These are phyloP conservation scores for Suillus ampliporus DNA, from an alignment of 768 basidiomycete species.

Conservation along the genomic window DNA sequence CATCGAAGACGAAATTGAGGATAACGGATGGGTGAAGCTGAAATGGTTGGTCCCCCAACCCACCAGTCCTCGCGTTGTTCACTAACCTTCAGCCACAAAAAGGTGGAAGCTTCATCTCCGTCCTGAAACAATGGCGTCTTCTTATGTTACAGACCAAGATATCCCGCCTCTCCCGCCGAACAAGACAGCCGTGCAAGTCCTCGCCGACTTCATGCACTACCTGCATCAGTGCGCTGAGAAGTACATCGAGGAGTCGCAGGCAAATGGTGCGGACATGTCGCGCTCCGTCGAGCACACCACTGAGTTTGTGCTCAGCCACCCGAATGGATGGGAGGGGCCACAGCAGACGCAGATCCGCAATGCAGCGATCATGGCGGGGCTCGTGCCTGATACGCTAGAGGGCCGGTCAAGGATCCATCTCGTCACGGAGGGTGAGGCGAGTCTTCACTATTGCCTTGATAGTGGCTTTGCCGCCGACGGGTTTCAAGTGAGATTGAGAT, in stretches of 20 bases:
- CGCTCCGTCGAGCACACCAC: slow-evolving; percentile 44
- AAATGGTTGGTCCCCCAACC: slow-evolving; percentile 34
- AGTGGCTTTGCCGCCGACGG: slow-evolving; percentile 38
- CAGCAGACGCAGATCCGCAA: slow-evolving; percentile 50
- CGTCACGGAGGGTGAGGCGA: slow-evolving; percentile 60
- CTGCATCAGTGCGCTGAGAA: slow-evolving; percentile 47
- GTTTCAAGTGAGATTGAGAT: slow-evolving; percentile 27
- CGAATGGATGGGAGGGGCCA: slow-evolving; percentile 53
- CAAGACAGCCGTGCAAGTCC: slow-evolving; percentile 48
- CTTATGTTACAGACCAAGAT: slow-evolving; percentile 36
- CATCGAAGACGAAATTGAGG: slow-evolving; percentile 45
- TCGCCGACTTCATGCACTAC: slow-evolving; percentile 56
- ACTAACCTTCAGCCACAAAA: slow-evolving; percentile 12
- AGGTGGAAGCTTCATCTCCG: slow-evolving; percentile 46
- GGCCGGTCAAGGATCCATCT: slow-evolving; percentile 48
- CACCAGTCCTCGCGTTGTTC: not conserved
- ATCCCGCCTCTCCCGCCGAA: slow-evolving; percentile 49
- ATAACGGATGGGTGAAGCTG: slow-evolving; percentile 35
- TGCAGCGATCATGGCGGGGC: slow-evolving; percentile 47
- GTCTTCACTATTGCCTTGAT: slow-evolving; percentile 53
- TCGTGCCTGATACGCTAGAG: slow-evolving; percentile 41
- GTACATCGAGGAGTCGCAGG: slow-evolving; percentile 53
- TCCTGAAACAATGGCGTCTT: slow-evolving; percentile 28
- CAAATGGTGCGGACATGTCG: slow-evolving; percentile 48
- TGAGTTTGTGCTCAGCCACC: slow-evolving; percentile 53